Conservation (phyloP, 176 grass and related monocot genomes). For the Lolium perenne region DNA sequence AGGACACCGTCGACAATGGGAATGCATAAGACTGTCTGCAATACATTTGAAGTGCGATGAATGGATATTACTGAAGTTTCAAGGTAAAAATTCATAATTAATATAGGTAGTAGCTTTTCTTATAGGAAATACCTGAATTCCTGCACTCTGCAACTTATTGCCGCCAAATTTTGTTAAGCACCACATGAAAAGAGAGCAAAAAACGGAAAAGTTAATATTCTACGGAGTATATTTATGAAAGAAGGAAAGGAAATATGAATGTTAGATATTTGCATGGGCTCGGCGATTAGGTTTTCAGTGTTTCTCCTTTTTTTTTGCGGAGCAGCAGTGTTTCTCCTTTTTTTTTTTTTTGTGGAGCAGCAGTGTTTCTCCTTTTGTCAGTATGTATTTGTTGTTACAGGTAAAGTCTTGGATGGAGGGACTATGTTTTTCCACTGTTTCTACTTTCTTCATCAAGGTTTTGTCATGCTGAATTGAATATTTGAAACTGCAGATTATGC, state of each 20-base stretch:
- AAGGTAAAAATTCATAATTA: background rate
- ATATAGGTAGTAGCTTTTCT: background rate
- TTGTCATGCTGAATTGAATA: too few species aligned
- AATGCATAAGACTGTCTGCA: slow-evolving; percentile 84
- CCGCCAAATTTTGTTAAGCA: slow-evolving; percentile 24
- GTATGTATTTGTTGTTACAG: background rate
- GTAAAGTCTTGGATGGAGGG: background rate
- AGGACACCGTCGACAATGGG: slow-evolving; percentile 67
- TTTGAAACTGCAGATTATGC: too few species aligned
- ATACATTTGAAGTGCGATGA: background rate
- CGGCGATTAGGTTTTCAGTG: too few species aligned
- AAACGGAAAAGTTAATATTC: slow-evolving; percentile 14
- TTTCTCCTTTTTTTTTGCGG: too few species aligned
- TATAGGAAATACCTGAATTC: slow-evolving; percentile 67
- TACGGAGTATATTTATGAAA: too few species aligned
- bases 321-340: too few species aligned
- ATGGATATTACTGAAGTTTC: background rate
- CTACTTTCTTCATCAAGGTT: background rate
- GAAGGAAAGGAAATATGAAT: background rate
- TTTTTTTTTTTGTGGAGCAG: too few species aligned
- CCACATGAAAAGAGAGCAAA: slow-evolving; percentile 17
- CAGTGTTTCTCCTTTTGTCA: too few species aligned
- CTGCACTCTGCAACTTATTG: slow-evolving; percentile 62
- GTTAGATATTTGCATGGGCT: background rate
- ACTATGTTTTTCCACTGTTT: background rate